These are phyloP conservation scores for Wickerhamiella hasegawae DNA, from an alignment of 805 yeast genomes.

Conservation along the genomic window DNA sequence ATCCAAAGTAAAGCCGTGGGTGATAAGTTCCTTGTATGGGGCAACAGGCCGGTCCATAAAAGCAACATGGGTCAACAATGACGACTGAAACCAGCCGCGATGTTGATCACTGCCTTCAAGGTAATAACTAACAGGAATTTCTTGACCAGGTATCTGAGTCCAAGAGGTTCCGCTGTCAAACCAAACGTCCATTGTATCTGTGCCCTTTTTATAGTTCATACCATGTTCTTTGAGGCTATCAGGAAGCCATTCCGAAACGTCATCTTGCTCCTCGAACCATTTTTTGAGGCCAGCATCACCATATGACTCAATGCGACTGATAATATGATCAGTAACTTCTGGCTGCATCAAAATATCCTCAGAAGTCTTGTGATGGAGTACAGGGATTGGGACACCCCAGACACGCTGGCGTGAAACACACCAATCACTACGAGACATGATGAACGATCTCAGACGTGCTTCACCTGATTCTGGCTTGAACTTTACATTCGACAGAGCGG, in stretches of 20 bases:
- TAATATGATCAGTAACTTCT: slow-evolving; percentile 40
- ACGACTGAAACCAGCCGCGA: slow-evolving; percentile 98
- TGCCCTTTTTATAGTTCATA: slow-evolving; percentile 40
- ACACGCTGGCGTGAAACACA: slow-evolving; percentile 90
- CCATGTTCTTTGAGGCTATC: slow-evolving; percentile 25
- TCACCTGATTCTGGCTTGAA: slow-evolving; percentile 64
- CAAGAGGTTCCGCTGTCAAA: slow-evolving; percentile 94
- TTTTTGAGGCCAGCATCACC: slow-evolving; percentile 31
- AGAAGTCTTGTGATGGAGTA: slow-evolving; percentile 43
- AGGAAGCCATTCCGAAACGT: slow-evolving; percentile 62
- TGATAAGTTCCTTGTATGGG: slow-evolving; percentile 63
- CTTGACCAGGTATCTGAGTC: slow-evolving; percentile 38
- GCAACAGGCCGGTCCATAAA: slow-evolving; percentile 24
- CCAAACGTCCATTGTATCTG: slow-evolving; percentile 98
- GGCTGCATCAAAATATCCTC: slow-evolving; percentile 49
- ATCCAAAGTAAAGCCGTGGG: slow-evolving; percentile 90
- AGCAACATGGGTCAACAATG: slow-evolving; percentile 64
- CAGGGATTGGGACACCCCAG: slow-evolving; percentile 99
- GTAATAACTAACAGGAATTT: slow-evolving; percentile 42
- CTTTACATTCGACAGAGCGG: slow-evolving; percentile 42
- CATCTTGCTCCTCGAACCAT: slow-evolving; percentile 54
- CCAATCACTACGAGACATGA: slow-evolving; percentile 79
- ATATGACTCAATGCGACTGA: slow-evolving; percentile 33
- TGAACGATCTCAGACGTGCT: slow-evolving; percentile 55
- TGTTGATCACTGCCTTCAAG: slow-evolving; percentile 98